Evolutionary conservation across 1,139 yeast species (phyloP).

Genomic region (Suhomyces anneliseae): DNA sequence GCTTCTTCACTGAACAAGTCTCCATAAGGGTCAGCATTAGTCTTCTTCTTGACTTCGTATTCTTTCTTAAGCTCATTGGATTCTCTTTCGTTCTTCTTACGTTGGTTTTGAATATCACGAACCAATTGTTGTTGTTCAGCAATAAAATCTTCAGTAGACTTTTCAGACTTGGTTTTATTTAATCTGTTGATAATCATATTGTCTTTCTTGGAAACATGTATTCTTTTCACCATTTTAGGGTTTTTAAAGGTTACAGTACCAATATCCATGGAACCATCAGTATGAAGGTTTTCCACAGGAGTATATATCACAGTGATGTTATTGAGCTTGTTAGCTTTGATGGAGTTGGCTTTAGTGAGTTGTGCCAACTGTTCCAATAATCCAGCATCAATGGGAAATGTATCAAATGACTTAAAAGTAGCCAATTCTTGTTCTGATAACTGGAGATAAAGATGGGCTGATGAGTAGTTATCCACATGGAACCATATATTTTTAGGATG

Average conservation of each 20-base stretch:
- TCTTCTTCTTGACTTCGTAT: constrained; percentile 28
- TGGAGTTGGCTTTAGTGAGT: constrained; percentile 77
- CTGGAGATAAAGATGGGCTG: constrained; percentile 80
- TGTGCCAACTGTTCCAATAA: constrained; percentile 67
- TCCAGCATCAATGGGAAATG: constrained; percentile 47
- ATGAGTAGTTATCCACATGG: constrained; percentile 76
- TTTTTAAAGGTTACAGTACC: constrained; percentile 80
- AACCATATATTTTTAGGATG: constrained; percentile 77
- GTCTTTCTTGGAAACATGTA: constrained; percentile 57
- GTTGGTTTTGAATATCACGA: constrained; percentile 35
- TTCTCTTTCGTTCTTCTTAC: constrained; percentile 34
- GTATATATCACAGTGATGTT: constrained; percentile 73
- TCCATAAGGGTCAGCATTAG: constrained; percentile 53
- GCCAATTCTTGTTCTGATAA: constrained; percentile 43
- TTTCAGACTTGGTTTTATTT: constrained; percentile 59
- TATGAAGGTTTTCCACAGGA: constrained; percentile 71
- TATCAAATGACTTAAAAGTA: constrained; percentile 28
- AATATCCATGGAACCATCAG: constrained; percentile 75
- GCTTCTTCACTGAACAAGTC: constrained; percentile 56
- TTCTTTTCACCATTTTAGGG: constrained; percentile 51
- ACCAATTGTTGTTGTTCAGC: constrained; percentile 42
- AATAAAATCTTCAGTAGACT: constrained; percentile 50
- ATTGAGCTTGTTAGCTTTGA: constrained; percentile 72
- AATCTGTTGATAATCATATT: constrained; percentile 65
- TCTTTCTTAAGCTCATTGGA: constrained; percentile 23